Conservation (phyloP, 306 rosid genomes). For the Pueraria montana region DNA sequence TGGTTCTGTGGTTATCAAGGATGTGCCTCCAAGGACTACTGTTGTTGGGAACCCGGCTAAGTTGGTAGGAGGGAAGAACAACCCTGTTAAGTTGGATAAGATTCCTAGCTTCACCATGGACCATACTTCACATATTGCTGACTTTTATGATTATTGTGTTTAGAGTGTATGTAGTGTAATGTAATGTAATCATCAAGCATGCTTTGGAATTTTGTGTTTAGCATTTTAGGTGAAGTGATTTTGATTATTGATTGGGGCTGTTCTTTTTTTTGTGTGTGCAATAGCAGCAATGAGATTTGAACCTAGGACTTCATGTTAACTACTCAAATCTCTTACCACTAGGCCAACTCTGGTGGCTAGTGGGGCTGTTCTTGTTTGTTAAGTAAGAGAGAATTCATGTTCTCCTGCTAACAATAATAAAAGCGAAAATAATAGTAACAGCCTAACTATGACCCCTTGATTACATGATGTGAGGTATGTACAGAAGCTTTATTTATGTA, state of each 20-base stretch:
- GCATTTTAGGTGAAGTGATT: slow-evolving; percentile 1
- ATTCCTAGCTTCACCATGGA: slow-evolving; percentile 91
- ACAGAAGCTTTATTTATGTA: neutral
- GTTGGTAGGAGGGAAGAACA: slow-evolving; percentile 85
- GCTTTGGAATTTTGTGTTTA: neutral
- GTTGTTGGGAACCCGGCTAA: slow-evolving; percentile 92
- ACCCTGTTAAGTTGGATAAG: slow-evolving; percentile 75
- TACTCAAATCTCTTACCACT: no score
- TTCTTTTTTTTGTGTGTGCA: neutral
- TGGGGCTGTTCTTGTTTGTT: slow-evolving; percentile 48
- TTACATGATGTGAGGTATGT: neutral
- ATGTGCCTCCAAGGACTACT: slow-evolving; percentile 90
- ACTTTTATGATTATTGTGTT: slow-evolving; percentile 82
- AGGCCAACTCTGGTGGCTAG: no score
- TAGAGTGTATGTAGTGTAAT: slow-evolving; percentile 36
- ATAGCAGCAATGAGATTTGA: no score
- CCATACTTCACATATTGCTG: slow-evolving; percentile 73
- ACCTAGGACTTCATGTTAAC: no score
- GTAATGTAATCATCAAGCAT: neutral
- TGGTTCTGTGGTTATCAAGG: slow-evolving; percentile 88
- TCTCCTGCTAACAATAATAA: slow-evolving; percentile 55
- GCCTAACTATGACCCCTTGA: slow-evolving; percentile 28
- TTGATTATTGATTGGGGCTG: neutral
- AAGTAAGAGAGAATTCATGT: slow-evolving; percentile 57
- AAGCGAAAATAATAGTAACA: neutral